Evolutionary conservation across 495 filamentous ascomycete genomes (phyloP), one percentile per base, ranked within the genome.

Genomic region (Penicillium coffeae): DNA sequence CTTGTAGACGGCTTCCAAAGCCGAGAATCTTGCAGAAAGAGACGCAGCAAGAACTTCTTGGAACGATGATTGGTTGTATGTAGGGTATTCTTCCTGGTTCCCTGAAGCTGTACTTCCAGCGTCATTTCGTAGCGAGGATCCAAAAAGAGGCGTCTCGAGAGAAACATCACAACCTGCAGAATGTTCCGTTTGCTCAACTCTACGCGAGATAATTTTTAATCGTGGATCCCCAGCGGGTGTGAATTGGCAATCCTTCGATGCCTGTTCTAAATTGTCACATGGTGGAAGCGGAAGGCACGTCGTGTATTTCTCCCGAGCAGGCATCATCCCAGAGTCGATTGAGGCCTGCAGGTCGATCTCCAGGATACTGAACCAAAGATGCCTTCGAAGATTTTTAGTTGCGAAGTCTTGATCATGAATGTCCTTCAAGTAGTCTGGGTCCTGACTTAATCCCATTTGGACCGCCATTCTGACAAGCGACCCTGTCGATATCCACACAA

Each of bases 341-440:
- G 73, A 70, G 0, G 80, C 61, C 52, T 83, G 80, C 0, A 78
- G 49, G 33, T 57, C 58, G 34, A 84, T 59, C 42, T 85, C 82
- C 4, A 83, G 48, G 15, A 85, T 74, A 0, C 79, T 81, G 15
- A 71, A 72, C 82, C 82, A 85, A 2, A 84, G 50, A 25, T 79
- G 54, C 40, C 79, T 63, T 19, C 79, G 71, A 0, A 80, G 34
- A 45, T 82, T 77, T 18, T 64, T 68, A 10, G 10, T 10, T 10
- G 25, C 25, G 5, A 13, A 5, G 22, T 76, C 58, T 18, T 71
- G 38, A 0, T 60, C 3, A 1, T 64, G 51, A 64, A 77, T 77
- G 6, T 46, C 42, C 2, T 62, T 66, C 8, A 79, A 58, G 47
- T 66, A 44, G 38, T 68, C 66, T 0, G 79, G 80, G 51, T 84